phyloP scores from a whole-genome alignment of 2,329 filamentous ascomycete species.

The Didymellaceae sp. region DNA sequence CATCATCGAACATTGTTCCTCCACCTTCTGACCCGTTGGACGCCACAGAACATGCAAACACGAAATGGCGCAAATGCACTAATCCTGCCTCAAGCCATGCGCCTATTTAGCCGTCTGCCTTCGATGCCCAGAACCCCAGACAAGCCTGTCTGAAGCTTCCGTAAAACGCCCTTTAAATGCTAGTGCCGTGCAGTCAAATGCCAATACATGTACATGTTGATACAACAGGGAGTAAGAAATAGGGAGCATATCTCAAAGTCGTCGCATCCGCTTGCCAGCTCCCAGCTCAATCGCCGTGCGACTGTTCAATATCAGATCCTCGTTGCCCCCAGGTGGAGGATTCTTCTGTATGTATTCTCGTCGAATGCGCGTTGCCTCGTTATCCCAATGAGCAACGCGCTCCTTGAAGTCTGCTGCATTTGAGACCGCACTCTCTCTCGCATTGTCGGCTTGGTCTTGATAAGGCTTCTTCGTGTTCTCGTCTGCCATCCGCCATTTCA shows the following conservation, averaged over 20 bases:
- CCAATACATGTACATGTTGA: conserved; percentile 22
- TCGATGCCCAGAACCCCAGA: conserved; percentile 1
- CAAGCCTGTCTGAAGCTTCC: conserved; percentile 3
- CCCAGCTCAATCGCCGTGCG: conserved; percentile 49
- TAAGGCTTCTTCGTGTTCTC: conserved; percentile 78
- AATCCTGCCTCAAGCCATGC: conserved; percentile 9
- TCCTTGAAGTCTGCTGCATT: conserved; percentile 66
- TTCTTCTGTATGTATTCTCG: conserved; percentile 51
- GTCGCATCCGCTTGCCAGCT: conserved; percentile 43
- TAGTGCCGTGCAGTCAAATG: conserved; percentile 25
- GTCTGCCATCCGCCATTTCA: conserved; percentile 84
- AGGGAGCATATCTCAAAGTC: conserved; percentile 23
- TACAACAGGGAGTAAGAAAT: conserved; percentile 23
- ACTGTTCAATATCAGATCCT: conserved; percentile 41
- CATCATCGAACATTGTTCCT: conserved; percentile 2
- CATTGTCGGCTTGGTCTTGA: conserved; percentile 73
- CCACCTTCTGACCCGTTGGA: conserved; percentile 9
- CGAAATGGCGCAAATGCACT: conserved; percentile 17
- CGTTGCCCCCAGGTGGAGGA: conserved; percentile 40
- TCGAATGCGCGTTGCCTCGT: conserved; percentile 61
- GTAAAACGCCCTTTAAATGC: conserved; percentile 35
- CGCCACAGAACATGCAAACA: conserved; percentile 15
- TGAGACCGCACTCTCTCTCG: conserved; percentile 70
- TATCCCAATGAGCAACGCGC: conserved; percentile 74
- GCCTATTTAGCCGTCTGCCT: conserved; percentile 13